Conservation (phyloP, 257 asterid genomes). For the Buddleja alternifolia region DNA sequence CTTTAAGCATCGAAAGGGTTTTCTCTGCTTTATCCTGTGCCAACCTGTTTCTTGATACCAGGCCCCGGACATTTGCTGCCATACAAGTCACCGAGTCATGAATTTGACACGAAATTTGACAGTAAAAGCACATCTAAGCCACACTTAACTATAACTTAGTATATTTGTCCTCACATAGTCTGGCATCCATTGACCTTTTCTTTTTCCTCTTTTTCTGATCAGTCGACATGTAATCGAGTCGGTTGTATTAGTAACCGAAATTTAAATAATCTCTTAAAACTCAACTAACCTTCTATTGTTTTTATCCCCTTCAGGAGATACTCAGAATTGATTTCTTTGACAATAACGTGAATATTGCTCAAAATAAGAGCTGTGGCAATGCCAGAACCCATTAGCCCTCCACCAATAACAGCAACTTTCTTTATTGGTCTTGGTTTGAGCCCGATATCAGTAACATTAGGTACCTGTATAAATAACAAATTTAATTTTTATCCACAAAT, state of each 20-base stretch:
- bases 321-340: conserved; percentile 88
- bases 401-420: conserved; percentile 94
- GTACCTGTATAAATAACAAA: conserved; percentile 55
- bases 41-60: conserved; percentile 81
- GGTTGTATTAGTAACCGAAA: conserved; percentile 23
- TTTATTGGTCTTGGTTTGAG: conserved; percentile 82
- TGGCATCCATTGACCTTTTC: not conserved
- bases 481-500: conserved; percentile 10
- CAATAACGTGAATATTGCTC: conserved; percentile 63
- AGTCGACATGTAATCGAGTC: not conserved
- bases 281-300: conserved; percentile 73
- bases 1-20: conserved; percentile 74
- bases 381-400: conserved; percentile 99
- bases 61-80: conserved; percentile 71
- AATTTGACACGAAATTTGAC: conserved; percentile 14
- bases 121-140: conserved; percentile 22
- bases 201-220: not conserved
- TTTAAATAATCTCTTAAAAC: not conserved
- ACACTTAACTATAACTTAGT: not conserved
- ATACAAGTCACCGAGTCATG: conserved; percentile 28
- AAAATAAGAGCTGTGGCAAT: conserved; percentile 87
- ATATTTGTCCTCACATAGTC: conserved; percentile 21
- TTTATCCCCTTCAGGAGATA: conserved; percentile 85
- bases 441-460: conserved; percentile 87
- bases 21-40: conserved; percentile 72